These are phyloP conservation scores for Coemansia sp. DNA, from an alignment of 192 early-diverging fungal genomes.

Conservation along the genomic window DNA sequence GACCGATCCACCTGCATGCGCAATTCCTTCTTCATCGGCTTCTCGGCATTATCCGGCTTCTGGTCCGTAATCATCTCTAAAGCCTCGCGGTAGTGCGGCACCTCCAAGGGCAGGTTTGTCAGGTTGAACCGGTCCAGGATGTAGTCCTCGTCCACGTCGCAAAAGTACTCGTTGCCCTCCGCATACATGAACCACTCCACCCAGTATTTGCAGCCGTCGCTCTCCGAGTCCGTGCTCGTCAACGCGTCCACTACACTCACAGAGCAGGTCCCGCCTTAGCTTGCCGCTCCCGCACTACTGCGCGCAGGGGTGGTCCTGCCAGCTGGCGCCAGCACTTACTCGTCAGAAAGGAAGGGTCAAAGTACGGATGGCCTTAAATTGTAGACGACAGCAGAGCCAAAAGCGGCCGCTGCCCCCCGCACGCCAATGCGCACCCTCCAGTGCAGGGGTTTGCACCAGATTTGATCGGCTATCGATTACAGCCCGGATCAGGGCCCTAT, in stretches of 20 bases:
- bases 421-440: too few species aligned
- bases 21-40: slow-evolving; percentile 53
- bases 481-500: too few species aligned
- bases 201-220: slow-evolving; percentile 67
- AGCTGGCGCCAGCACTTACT: too few species aligned
- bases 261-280: too few species aligned
- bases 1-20: slow-evolving; percentile 80
- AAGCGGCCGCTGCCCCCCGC: too few species aligned
- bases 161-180: slow-evolving; percentile 97
- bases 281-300: neutral
- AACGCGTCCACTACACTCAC: slow-evolving; percentile 46
- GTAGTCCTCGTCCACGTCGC: slow-evolving; percentile 97
- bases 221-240: slow-evolving; percentile 36
- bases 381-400: too few species aligned
- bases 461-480: too few species aligned
- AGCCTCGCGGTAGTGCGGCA: slow-evolving; percentile 84
- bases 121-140: slow-evolving; percentile 97
- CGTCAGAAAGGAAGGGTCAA: too few species aligned
- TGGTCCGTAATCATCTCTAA: slow-evolving; percentile 87
- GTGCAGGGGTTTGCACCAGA: too few species aligned
- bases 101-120: slow-evolving; percentile 86
- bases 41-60: slow-evolving; percentile 16
- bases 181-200: slow-evolving; percentile 89
- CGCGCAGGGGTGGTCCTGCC: too few species aligned
- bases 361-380: too few species aligned